Conservation (phyloP, 306 rosid species). For the Pterocarpus macrocarpus region DNA sequence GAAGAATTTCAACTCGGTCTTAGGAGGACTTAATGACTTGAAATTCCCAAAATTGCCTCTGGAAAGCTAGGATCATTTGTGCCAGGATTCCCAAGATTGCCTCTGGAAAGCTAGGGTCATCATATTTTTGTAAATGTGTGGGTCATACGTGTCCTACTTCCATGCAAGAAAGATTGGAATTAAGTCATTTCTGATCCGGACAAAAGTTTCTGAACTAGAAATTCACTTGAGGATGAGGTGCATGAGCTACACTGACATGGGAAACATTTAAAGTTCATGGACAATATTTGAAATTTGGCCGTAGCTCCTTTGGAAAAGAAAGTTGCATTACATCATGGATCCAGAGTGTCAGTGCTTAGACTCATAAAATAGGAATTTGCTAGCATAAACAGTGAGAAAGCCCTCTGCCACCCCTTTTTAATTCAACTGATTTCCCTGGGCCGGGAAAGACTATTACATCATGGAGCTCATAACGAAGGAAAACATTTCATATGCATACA, state of each 20-base stretch:
- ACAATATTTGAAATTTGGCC: background rate
- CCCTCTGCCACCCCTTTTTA: background rate
- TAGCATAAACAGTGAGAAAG: background rate
- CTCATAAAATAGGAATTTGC: background rate
- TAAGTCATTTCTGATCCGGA: slow-evolving; percentile 14
- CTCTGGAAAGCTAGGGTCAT: slow-evolving; percentile 15
- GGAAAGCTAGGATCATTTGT: slow-evolving; percentile 25
- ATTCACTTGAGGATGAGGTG: background rate
- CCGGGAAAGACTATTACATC: background rate
- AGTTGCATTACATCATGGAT: background rate
- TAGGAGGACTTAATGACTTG: slow-evolving; percentile 24
- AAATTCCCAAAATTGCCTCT: slow-evolving; percentile 1
- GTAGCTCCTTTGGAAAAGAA: background rate
- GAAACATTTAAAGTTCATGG: slow-evolving; percentile 1
- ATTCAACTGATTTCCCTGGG: slow-evolving; percentile 22
- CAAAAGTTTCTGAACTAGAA: background rate
- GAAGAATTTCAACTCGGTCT: background rate
- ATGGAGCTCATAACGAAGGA: background rate
- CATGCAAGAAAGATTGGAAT: slow-evolving; percentile 4
- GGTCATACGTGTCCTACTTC: background rate
- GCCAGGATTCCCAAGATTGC: slow-evolving; percentile 1
- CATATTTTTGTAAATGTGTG: background rate
- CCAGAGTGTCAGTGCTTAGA: background rate
- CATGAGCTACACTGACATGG: background rate
- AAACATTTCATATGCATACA: background rate